phyloP scores from a whole-genome alignment of 192 early-diverging fungal genomes.

The Coemansia sp. region DNA sequence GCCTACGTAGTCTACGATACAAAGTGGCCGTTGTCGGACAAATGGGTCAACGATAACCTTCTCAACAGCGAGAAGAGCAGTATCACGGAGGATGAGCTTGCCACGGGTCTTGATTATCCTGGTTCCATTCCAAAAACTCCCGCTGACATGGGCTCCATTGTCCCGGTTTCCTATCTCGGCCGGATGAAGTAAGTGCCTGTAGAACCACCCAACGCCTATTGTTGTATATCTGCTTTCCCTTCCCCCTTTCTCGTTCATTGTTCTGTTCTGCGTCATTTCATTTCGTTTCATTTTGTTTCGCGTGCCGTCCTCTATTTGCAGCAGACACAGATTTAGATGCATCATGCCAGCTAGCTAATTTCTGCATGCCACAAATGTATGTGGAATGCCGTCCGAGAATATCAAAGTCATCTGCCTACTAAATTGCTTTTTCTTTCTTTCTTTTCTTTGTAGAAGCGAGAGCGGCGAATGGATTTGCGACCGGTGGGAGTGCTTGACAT shows the following conservation, averaged over 20 bases:
- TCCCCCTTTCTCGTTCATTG: not conserved
- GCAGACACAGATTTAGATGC: not conserved
- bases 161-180: slow-evolving; percentile 47
- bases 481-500: slow-evolving; percentile 49
- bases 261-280: not conserved
- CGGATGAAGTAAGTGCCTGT: slow-evolving; percentile 46
- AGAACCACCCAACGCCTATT: not conserved
- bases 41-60: slow-evolving; percentile 21
- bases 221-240: not conserved
- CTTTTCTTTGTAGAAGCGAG: slow-evolving; percentile 20
- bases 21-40: slow-evolving; percentile 28
- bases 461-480: slow-evolving; percentile 54
- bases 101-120: slow-evolving; percentile 40
- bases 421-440: slow-evolving; percentile 2
- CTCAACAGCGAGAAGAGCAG: slow-evolving; percentile 7
- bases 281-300: not conserved
- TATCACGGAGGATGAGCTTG: slow-evolving; percentile 34
- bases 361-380: slow-evolving; percentile 1
- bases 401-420: not conserved
- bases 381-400: no score
- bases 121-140: slow-evolving; percentile 35
- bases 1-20: slow-evolving; percentile 45
- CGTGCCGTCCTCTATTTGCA: not conserved
- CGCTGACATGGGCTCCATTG: slow-evolving; percentile 33
- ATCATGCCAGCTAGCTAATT: not conserved